These are phyloP conservation scores for Colletotrichum coccodes DNA, from an alignment of 2,329 filamentous ascomycete species.

Conservation along the genomic window DNA sequence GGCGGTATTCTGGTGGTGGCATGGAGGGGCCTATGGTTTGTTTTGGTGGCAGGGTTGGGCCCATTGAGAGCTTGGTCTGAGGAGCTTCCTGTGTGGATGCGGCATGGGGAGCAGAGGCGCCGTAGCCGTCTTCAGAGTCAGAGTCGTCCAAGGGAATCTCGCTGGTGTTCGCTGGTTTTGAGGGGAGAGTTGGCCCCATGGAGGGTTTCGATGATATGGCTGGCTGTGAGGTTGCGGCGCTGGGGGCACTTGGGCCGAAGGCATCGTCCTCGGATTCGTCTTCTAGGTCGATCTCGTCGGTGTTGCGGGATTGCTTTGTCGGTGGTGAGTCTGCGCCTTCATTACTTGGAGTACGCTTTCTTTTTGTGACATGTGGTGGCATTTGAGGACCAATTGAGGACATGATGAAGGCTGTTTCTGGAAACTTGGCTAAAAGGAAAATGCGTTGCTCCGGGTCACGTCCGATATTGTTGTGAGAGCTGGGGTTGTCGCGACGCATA, in stretches of 20 bases:
- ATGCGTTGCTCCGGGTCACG: background rate
- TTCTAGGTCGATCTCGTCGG: constrained; percentile 58
- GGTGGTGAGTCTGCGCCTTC: constrained; percentile 52
- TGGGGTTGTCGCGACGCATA: background rate
- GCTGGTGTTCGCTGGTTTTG: constrained; percentile 44
- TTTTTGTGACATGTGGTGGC: constrained; percentile 73
- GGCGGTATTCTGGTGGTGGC: constrained; percentile 52
- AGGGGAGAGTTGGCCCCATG: constrained; percentile 39
- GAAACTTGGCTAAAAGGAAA: background rate
- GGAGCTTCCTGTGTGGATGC: constrained; percentile 32
- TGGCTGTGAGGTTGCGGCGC: constrained; percentile 17
- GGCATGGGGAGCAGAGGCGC: constrained; percentile 34
- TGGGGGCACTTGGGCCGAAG: constrained; percentile 50
- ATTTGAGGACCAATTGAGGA: constrained; percentile 76
- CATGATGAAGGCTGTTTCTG: constrained; percentile 57
- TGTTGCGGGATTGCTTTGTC: constrained; percentile 62
- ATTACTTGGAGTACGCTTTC: constrained; percentile 64
- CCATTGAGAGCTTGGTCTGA: constrained; percentile 36
- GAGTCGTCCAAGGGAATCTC: constrained; percentile 52
- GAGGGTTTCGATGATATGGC: constrained; percentile 29
- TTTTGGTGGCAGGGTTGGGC: constrained; percentile 40
- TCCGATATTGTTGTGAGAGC: background rate
- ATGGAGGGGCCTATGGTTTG: constrained; percentile 54
- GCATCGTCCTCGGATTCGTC: constrained; percentile 53
- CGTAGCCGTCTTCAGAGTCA: constrained; percentile 47